Base-by-base conservation (phyloP, 169 alveolate genomes). In the Cryptosporidium sp. region DNA sequence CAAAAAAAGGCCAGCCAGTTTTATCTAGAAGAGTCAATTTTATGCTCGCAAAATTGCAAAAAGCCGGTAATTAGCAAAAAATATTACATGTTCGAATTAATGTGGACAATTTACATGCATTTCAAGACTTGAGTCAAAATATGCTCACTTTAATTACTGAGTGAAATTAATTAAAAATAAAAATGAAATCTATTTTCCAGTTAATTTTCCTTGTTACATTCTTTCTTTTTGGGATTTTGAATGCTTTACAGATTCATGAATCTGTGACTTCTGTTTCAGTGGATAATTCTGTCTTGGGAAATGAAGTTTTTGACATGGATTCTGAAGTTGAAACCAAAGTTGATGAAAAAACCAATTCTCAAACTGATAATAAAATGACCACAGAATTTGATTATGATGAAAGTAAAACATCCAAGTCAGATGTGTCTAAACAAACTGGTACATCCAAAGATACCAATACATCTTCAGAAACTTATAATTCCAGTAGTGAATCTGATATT, bases 1-100 rank as follows among this genome's bases (percentile, higher is more conserved):
- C 89, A 44, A 85, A 12, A 61, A 71, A 69, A 56, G 86, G 70
- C 14, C 85, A 68, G 62, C 89, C 89, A n/a, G 48, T 68, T 69
- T 58, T 69, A 52, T 85, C 72, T 29, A 72, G 68, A 61, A 80
- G n/a, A 42, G 33, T 70, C 37, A 69, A 45, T 58, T 69, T 70
- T 85, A 84, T 51, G 53, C 91, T 53, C 62, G 89, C 29, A 33
- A 73, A 71, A 71, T 65, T 65, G 72, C 72, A 65, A 16, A 65
- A 65, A 8, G 29, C 26, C 72, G 9, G 52, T 33, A 37, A 65
- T 31, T 65, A 35, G 29, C 48, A 65, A 65, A 65, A 65, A 65
- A 5, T n/a, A 65, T 65, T 8, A 26, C 35, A 35, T 65, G 51
- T 16, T 65, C 72, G 48, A 35, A 65, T 33, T 33, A 26, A 31